phyloP scores from a whole-genome alignment of 31 red algal genomes.

The Odonthalia washingtoniensis region DNA sequence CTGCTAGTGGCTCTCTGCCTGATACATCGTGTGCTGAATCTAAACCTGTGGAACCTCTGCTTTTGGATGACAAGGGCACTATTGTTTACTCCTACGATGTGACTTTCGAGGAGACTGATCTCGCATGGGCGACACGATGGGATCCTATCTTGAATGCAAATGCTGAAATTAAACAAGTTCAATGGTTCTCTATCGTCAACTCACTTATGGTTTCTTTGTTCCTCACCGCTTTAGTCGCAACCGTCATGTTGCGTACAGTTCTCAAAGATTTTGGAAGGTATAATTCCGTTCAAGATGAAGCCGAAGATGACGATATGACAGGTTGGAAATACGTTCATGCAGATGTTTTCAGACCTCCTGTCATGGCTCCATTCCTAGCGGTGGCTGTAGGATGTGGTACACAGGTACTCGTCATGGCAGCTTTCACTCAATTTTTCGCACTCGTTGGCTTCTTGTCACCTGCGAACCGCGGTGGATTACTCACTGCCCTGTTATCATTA shows the following conservation, averaged over 20 bases:
- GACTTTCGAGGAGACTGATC: constrained; percentile 62
- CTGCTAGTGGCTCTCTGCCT: background rate
- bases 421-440: constrained; percentile 80
- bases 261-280: constrained; percentile 94
- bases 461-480: constrained; percentile 90
- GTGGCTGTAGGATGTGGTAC: constrained; percentile 87
- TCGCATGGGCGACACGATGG: constrained; percentile 95
- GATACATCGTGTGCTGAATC: constrained; percentile 61
- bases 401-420: constrained; percentile 82
- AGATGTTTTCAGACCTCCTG: constrained; percentile 96
- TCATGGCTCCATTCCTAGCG: constrained; percentile 61
- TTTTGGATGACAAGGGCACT: constrained; percentile 33
- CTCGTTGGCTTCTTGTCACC: constrained; percentile 92
- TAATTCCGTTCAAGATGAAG: constrained; percentile 89
- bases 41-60: constrained; percentile 37
- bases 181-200: constrained; percentile 98
- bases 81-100: constrained; percentile 88
- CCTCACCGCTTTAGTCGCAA: constrained; percentile 86
- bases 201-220: constrained; percentile 91
- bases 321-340: constrained; percentile 99
- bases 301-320: constrained; percentile 69
- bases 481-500: constrained; percentile 80
- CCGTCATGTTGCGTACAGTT: constrained; percentile 90
- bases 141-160: constrained; percentile 84
- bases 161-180: constrained; percentile 72